Evolutionary conservation across 2,329 filamentous ascomycete genomes (phyloP), one percentile per base, ranked within the genome.

Genomic region (Didymella glomerata): DNA sequence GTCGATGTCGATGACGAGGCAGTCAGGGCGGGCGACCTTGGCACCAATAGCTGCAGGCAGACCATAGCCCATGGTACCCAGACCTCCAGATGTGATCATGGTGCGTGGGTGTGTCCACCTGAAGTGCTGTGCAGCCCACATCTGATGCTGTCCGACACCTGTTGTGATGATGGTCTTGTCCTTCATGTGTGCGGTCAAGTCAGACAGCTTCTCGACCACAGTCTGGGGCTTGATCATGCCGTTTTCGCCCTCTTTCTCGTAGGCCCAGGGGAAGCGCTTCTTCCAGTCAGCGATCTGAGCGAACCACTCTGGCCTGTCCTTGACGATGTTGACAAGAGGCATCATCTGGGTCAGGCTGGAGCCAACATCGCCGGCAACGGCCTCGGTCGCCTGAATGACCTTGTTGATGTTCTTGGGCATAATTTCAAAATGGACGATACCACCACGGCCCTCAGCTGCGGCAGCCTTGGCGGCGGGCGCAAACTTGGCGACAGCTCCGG

Each of bases 371-470:
- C 95, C 95, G 80, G 97, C 94, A 18, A 98, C 89, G 45, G 95
- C 94, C 81, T 97, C 93, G 41, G 91, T 97, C 8, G 94, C 93
- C 80, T 98, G 92, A 14, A 99, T 90, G 41, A 98, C 93, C 86
- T 98, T 99, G 88, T 98, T 98, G 82, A 98, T 98, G 83, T 99
- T 98, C 88, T 99, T 99, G 70, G 95, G 94, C 90, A 98, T 90
- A 72, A 99, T 94, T 77, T 98, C 94, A 73, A 98, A 98, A 79
- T 99, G 94, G 16, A 98, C 86, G 71, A 99, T 98, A 73, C 95
- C 95, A 70, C 95, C 95, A 63, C 93, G 90, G 53, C 88, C 88
- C 81, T 97, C 91, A 11, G 86, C 83, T 4, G 92, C 94, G 0
- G 95, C 95, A 14, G 88, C 86, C 80, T 91, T 95, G 44, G 95